Conservation (phyloP, 2,329 filamentous ascomycete species). For the Aspergillus pseudoterreus region DNA sequence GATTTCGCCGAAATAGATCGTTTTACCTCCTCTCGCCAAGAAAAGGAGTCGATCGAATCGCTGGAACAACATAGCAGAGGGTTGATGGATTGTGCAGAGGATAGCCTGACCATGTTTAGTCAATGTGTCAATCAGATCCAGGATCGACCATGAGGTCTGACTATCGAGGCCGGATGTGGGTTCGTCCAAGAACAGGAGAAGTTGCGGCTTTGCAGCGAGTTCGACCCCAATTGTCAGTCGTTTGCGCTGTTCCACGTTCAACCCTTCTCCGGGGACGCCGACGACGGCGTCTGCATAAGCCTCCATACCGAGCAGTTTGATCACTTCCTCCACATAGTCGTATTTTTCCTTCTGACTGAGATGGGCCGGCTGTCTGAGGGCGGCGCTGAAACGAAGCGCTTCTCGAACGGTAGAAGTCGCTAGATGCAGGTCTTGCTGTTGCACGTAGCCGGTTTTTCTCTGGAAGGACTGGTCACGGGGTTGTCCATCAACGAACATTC, state of each 20-base stretch:
- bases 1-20: neutral
- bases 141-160: slow-evolving; percentile 3
- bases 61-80: slow-evolving; percentile 2
- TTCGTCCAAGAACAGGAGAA: slow-evolving; percentile 1
- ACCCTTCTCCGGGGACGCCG: neutral
- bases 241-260: slow-evolving; percentile 3
- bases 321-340: neutral
- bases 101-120: slow-evolving; percentile 1
- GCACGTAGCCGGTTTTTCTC: slow-evolving; percentile 1
- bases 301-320: neutral
- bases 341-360: neutral
- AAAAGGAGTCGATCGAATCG: slow-evolving; percentile 1
- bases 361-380: neutral
- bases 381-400: neutral
- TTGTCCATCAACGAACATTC: neutral
- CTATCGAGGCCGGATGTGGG: slow-evolving; percentile 3
- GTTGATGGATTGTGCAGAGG: slow-evolving; percentile 2
- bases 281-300: slow-evolving; percentile 2
- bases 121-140: neutral
- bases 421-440: slow-evolving; percentile 3
- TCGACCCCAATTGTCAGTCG: neutral
- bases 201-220: slow-evolving; percentile 1
- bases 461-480: neutral
- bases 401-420: neutral
- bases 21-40: neutral